Percentiles rank a stretch among this genome's conserved stretches.
Conservation (phyloP, 192 early-diverging fungal genomes). For the Physocladia obscura region DNA sequence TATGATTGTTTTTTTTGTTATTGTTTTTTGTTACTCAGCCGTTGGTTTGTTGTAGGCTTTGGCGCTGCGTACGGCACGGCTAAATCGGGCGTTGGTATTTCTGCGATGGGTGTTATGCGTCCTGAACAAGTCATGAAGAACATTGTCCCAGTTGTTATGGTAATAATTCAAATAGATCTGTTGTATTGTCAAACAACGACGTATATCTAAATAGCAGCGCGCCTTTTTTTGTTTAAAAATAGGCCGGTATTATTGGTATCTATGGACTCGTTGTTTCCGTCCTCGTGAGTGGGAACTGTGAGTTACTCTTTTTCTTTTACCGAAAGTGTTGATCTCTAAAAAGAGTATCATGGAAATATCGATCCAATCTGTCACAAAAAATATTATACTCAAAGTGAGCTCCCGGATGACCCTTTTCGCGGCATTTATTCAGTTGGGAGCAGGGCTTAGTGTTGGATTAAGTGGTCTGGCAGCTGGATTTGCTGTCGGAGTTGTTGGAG, state of each 20-base stretch:
- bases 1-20: neutral
- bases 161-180: constrained; percentile 11
- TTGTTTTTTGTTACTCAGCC: neutral
- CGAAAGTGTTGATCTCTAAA: too few species aligned
- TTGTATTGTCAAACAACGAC: neutral
- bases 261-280: constrained; percentile 98
- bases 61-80: constrained; percentile 99
- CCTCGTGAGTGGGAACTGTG: constrained; percentile 71
- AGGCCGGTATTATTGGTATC: constrained; percentile 93
- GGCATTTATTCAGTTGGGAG: constrained; percentile 90
- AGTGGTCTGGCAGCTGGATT: constrained; percentile 94
- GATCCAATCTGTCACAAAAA: neutral
- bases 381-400: constrained; percentile 13
- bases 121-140: constrained; percentile 78
- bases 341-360: too few species aligned
- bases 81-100: constrained; percentile 94
- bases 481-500: constrained; percentile 95
- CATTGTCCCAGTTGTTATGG: constrained; percentile 94
- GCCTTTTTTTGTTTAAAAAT: neutral
- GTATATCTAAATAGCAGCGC: neutral
- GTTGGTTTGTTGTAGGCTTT: constrained; percentile 56
- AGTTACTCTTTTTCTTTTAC: too few species aligned
- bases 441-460: constrained; percentile 90
- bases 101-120: constrained; percentile 88
- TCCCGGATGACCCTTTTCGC: constrained; percentile 54